Base-by-base conservation (phyloP, 805 yeast species). In the Metschnikowia cubensis region DNA sequence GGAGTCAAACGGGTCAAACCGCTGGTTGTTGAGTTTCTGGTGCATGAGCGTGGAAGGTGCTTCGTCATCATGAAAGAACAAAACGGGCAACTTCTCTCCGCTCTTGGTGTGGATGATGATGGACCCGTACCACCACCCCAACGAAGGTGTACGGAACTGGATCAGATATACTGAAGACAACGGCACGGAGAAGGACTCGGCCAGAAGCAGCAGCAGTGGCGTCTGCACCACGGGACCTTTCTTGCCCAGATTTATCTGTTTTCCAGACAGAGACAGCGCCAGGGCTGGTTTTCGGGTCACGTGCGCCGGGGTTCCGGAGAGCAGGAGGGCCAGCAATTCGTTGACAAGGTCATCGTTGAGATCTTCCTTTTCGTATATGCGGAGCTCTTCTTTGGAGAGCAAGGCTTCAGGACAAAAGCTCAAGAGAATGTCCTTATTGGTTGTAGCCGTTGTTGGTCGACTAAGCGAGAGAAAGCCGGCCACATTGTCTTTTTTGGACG, bases 61-160 rank as follows among this genome's bases (percentile, higher is more conserved):
- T 58, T 87, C 91, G 49, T 87, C 86, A 62, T 94, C 99, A 67
- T 94, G 99, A 72, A 94, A 91, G 66, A 91, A 94, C 37, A 94
- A 61, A 4, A 90, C 85, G 0, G 98, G 98, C 15, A 89, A 68
- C 40, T 83, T 81, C 49, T 81, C 85, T 7, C 81, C 81, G 70
- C 81, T 70, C 55, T 80, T 79, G 1, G 92, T 80, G 65, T 89
- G 85, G 29, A 94, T 66, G 1, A 89, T 72, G 14, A 92, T 70
- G 0, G 96, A 87, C 0, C 99, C 99, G 68, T 80, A 82, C 97
- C 97, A 92, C 82, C 90, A 84, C 1, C 91, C 96, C 14, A 82
- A 71, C 2, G 90, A 83, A 5, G 97, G 97, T 2, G 84, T 84
- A 48, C 97, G 76, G 11, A 85, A 79, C 65, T 91, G 96, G 37